Evolutionary conservation across 1,284 basidiomycete species (phyloP), one percentile per base, ranked within the genome.

Genomic region (Violaceomyces palustris): DNA sequence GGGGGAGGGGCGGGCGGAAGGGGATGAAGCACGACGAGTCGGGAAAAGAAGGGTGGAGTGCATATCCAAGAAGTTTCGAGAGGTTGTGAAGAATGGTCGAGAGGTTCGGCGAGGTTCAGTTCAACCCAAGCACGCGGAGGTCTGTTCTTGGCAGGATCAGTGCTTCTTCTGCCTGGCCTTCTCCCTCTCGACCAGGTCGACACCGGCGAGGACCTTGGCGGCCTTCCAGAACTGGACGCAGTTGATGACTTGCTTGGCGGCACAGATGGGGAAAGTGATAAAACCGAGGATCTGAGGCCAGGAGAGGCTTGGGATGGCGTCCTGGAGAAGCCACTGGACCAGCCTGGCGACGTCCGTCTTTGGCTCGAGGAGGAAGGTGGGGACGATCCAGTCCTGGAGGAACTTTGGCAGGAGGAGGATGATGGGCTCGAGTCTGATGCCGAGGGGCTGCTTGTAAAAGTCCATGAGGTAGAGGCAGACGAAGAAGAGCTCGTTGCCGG

Each of bases 161-260:
- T 38, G 33, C 17, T 46, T 38, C 50, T 59, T 59, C 34, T 21
- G 34, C 30, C 47, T 46, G 5, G 39, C 36, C 44, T 54, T 50
- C 8, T 54, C 42, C 36, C 64, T 50, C 22, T 69, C 64, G 29
- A 55, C 49, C 11, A 59, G 40, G 47, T 71, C 69, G 36, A 67
- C 61, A 22, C 67, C 69, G 8, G 70, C 70, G 8, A 70, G 57
- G 62, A 93, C 87, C 78, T 97, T 97, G 61, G 87, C 87, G 21
- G 93, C 93, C 75, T 98, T 99, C 92, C 92, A 97, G 60, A 97
- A 84, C 75, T 99, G 94, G 6, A 99, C 91, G 33, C 87, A 76
- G 74, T 96, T 97, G 78, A 99, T 89, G 50, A 93, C 69, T 74
- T 98, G 96, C 79, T 98, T 99, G 52, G 80, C 75, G 9, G 83